phyloP scores from a whole-genome alignment of 2,329 filamentous ascomycete genomes.

The Microdochium trichocladiopsis region DNA sequence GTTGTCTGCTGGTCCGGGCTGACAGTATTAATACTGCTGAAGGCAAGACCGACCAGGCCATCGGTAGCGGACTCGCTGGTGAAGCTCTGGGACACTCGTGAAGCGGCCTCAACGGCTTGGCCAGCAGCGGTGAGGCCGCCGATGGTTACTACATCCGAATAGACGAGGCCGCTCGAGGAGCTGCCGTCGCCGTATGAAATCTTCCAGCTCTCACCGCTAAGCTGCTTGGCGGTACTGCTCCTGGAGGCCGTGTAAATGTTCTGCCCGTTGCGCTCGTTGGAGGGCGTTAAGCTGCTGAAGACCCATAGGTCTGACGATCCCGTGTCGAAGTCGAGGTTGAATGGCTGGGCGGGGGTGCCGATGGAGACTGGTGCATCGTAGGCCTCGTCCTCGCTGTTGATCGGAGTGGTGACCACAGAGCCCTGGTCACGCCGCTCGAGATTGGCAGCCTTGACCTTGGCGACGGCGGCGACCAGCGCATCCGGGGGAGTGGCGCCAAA shows the following conservation, averaged over 20 bases:
- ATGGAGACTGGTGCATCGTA: slow-evolving; percentile 22
- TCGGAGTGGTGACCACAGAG: background rate
- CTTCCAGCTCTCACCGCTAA: slow-evolving; percentile 17
- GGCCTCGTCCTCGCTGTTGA: background rate
- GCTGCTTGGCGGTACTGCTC: slow-evolving; percentile 16
- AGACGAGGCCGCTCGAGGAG: slow-evolving; percentile 24
- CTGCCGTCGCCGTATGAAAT: slow-evolving; percentile 24
- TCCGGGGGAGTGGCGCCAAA: background rate
- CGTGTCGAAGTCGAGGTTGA: slow-evolving; percentile 25
- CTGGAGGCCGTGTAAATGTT: slow-evolving; percentile 15
- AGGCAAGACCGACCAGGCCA: slow-evolving; percentile 25
- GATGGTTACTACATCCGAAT: slow-evolving; percentile 20
- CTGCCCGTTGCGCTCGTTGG: slow-evolving; percentile 15
- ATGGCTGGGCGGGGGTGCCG: slow-evolving; percentile 20
- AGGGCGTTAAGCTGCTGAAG: slow-evolving; percentile 20
- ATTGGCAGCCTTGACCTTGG: background rate
- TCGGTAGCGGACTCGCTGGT: slow-evolving; percentile 18
- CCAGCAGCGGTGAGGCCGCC: slow-evolving; percentile 18
- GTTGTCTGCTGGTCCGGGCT: slow-evolving; percentile 10
- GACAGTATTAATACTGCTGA: slow-evolving; percentile 25
- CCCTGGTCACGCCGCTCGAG: background rate
- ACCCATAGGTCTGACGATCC: slow-evolving; percentile 26
- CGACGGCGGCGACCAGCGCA: background rate
- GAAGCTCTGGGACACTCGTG: slow-evolving; percentile 18
- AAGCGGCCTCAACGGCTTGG: slow-evolving; percentile 24